Conservation (phyloP, 2,329 filamentous ascomycete genomes). For the Phaeosphaeria sp. region DNA sequence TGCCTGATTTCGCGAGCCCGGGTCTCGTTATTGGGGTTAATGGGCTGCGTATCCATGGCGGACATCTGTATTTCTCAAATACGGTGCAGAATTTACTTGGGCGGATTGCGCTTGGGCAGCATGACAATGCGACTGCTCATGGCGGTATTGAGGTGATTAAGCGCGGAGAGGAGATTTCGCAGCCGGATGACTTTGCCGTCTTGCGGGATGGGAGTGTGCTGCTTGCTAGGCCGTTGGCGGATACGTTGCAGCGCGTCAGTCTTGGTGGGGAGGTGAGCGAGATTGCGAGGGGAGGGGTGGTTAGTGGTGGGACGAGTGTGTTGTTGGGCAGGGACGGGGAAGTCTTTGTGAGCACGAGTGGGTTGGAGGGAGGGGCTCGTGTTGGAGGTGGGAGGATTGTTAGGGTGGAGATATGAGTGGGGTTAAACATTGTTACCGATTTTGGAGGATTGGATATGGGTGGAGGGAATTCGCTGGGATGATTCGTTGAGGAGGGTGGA, state of each 20-base stretch:
- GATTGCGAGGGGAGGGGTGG: constrained; percentile 10
- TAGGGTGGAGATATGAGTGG: too few species aligned
- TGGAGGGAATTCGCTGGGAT: too few species aligned
- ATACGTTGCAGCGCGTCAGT: constrained; percentile 15
- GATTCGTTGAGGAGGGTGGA: too few species aligned
- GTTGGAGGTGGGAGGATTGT: constrained; percentile 32
- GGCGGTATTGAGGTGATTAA: constrained; percentile 12
- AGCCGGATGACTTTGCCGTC: constrained; percentile 28
- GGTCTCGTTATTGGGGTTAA: constrained; percentile 27
- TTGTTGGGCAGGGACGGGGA: constrained; percentile 17
- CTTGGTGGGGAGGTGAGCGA: constrained; percentile 14
- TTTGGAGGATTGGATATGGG: too few species aligned
- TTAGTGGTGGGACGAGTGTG: constrained; percentile 23
- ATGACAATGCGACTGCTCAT: too few species aligned
- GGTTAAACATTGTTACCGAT: too few species aligned
- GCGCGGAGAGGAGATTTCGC: constrained; percentile 2
- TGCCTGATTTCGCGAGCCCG: constrained; percentile 8
- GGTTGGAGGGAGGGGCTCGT: constrained; percentile 25
- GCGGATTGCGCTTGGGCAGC: constrained; percentile 19
- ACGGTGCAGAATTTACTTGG: constrained; percentile 10
- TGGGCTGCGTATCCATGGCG: constrained; percentile 21
- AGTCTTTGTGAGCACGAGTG: constrained; percentile 34
- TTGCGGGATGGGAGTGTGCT: constrained; percentile 20
- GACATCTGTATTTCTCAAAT: constrained; percentile 30
- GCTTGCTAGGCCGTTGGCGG: constrained; percentile 12